Conservation (phyloP, 306 rosid species). For the Cyclanthera cordifolia region DNA sequence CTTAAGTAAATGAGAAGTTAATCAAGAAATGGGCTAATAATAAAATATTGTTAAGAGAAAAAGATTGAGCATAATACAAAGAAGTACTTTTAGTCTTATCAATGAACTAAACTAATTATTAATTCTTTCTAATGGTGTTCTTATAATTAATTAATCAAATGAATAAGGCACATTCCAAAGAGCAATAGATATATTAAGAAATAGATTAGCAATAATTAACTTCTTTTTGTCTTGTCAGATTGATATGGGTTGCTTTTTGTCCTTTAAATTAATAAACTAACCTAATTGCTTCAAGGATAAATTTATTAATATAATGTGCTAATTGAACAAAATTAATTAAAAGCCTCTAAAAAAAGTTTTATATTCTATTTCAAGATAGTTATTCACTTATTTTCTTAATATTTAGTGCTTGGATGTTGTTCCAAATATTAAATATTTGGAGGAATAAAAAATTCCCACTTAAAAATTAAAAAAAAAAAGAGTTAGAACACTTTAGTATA, state of each 20-base stretch:
- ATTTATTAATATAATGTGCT: not conserved
- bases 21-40: not conserved
- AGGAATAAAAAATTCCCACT: constrained; percentile 8
- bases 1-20: constrained; percentile 7
- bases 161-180: not conserved
- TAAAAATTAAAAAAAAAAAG: not conserved
- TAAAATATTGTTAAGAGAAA: constrained; percentile 1
- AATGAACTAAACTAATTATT: constrained; percentile 7
- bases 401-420: constrained; percentile 7
- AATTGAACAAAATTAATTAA: not conserved
- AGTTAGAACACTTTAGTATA: not conserved
- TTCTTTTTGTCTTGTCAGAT: constrained; percentile 12
- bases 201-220: constrained; percentile 11
- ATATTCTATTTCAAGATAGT: not conserved
- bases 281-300: constrained; percentile 12
- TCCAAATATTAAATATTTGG: constrained; percentile 11
- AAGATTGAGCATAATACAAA: constrained; percentile 7
- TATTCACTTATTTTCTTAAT: constrained; percentile 7
- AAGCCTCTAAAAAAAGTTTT: not conserved
- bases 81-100: constrained; percentile 8
- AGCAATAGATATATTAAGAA: constrained; percentile 9
- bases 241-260: constrained; percentile 9
- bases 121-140: not conserved
- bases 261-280: constrained; percentile 5
- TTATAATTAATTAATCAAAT: not conserved